Base-by-base conservation (phyloP, 306 rosid species). In the Vachellia collinsii region DNA sequence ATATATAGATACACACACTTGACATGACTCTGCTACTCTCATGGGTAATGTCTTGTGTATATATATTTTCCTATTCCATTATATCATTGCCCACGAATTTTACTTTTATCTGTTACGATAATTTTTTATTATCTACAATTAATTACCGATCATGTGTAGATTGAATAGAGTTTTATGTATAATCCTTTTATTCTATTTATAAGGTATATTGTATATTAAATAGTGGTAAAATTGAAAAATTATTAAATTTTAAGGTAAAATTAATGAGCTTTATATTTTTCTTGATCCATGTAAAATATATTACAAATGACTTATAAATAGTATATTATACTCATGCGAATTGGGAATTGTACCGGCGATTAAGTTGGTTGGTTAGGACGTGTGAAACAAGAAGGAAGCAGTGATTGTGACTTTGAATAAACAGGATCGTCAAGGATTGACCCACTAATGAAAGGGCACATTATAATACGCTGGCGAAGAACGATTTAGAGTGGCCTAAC, bases 351-450 rank as follows among this genome's bases (percentile, higher is more conserved):
- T n/a, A n/a, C n/a, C n/a, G 34, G 34, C 2, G 34, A 29, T 29
- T 29, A 29, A 29, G 34, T 29, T 29, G 34, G 34, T 29, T 29
- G 34, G 34, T 29, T 29, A 29, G 2, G 34, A 29, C 19, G 58
- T 39, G 16, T 8, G 53, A 54, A 22, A 25, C 70, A 54, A 66
- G 80, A 77, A 66, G 80, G 64, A 80, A 65, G 19, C n/a, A 58
- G 63, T 77, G 73, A 80, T 73, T 41, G 59, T n/a, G 46, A 66
- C 3, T 82, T 81, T 72, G 69, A 69, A 67, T 69, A 62, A 76
- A 20, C 34, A 29, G 34, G 34, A 87, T 79, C 64, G 77, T 38
- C 71, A 19, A 66, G 77, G 50, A 54, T 79, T 85, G 86, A 71
- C 84, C 64, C 63, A 53, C 63, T 46, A 61, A 74, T 72, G 72